phyloP scores from a whole-genome alignment of 2,329 filamentous ascomycete genomes.

The Leptographium procerum region DNA sequence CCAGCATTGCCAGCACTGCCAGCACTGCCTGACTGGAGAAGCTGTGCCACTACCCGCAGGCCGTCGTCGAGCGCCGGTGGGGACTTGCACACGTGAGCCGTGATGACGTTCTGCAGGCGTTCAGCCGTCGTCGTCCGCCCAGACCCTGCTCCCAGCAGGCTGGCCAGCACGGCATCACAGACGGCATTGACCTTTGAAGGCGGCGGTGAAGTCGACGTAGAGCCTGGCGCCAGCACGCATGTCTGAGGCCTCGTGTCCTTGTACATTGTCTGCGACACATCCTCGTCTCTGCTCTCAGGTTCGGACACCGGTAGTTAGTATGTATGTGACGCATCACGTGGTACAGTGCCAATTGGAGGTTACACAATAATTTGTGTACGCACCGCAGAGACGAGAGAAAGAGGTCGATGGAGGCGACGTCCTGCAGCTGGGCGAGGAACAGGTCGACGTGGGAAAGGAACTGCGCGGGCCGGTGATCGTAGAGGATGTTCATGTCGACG shows the following conservation, averaged over 20 bases:
- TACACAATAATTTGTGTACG: constrained; percentile 13
- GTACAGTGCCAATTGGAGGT: neutral
- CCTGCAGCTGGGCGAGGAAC: constrained; percentile 77
- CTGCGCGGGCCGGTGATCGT: constrained; percentile 80
- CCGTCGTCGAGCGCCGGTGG: constrained; percentile 86
- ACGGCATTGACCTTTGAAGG: constrained; percentile 70
- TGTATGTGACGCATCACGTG: neutral
- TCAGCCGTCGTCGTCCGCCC: constrained; percentile 46
- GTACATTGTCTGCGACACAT: constrained; percentile 90
- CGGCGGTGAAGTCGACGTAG: neutral
- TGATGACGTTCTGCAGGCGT: constrained; percentile 84
- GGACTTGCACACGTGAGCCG: constrained; percentile 84
- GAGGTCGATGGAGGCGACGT: constrained; percentile 73
- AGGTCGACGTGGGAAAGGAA: constrained; percentile 66
- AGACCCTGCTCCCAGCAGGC: constrained; percentile 45
- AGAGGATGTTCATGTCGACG: constrained; percentile 95
- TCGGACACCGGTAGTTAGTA: no score
- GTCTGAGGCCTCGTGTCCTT: constrained; percentile 57
- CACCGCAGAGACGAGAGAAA: constrained; percentile 80
- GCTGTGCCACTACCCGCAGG: constrained; percentile 62
- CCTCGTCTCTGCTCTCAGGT: constrained; percentile 69
- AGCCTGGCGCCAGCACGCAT: neutral
- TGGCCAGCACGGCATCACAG: constrained; percentile 70
- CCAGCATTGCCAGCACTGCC: no score
- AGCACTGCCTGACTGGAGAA: no score